Evolutionary conservation across 805 yeast genomes (phyloP).

Genomic region (Candida ascalaphidarum): DNA sequence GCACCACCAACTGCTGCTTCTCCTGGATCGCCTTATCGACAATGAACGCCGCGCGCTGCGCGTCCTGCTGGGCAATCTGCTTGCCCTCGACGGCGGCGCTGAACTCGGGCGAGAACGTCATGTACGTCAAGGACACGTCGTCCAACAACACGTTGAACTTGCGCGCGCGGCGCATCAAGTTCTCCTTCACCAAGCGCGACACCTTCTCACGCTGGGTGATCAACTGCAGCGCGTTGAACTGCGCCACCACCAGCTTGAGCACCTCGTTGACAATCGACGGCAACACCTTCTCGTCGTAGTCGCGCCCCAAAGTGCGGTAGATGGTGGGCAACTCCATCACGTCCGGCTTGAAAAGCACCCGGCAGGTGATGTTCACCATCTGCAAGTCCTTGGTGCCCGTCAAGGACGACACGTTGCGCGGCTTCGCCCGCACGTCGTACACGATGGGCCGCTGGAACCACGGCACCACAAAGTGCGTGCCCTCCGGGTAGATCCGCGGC

Average conservation of each 20-base stretch:
- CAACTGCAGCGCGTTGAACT: constrained; percentile 95
- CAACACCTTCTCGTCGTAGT: constrained; percentile 93
- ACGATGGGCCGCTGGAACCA: constrained; percentile 91
- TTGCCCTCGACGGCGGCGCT: constrained; percentile 97
- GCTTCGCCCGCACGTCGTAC: constrained; percentile 94
- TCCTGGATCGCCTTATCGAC: constrained; percentile 97
- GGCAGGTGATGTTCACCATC: constrained; percentile 98
- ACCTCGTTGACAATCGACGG: constrained; percentile 99
- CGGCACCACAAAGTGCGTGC: constrained; percentile 90
- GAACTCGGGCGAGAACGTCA: constrained; percentile 97
- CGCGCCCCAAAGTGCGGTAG: constrained; percentile 86
- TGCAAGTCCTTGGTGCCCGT: constrained; percentile 98
- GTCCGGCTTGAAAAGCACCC: constrained; percentile 89
- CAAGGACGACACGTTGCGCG: constrained; percentile 89
- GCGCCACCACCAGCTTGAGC: constrained; percentile 93
- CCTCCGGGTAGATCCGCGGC: constrained; percentile 78
- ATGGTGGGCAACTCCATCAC: constrained; percentile 70
- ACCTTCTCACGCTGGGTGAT: constrained; percentile 99
- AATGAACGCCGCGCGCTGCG: constrained; percentile 94
- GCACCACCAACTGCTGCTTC: constrained; percentile 93
- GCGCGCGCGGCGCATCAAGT: constrained; percentile 81
- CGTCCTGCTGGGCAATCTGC: constrained; percentile 99
- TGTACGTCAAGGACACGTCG: constrained; percentile 92
- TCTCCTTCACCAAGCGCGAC: constrained; percentile 83
- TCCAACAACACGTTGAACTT: constrained; percentile 83